Conservation (phyloP, 257 asterid genomes). For the Orobanche coerulescens region DNA sequence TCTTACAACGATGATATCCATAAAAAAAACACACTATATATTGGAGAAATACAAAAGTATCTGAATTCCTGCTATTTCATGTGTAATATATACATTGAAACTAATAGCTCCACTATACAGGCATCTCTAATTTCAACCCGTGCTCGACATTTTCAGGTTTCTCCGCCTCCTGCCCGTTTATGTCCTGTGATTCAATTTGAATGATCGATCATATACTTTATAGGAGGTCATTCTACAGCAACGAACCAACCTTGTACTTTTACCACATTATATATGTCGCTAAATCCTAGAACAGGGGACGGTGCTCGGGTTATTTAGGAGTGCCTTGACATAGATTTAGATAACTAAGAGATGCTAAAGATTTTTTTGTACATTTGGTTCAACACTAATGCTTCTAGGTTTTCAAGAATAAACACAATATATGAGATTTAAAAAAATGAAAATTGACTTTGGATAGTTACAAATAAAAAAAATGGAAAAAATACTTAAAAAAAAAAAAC, state of each 20-base stretch:
- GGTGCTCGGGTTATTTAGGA: too few relatives aligned
- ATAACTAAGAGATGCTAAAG: too few relatives aligned
- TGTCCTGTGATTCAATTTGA: slow-evolving; percentile 32
- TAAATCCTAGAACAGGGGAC: neutral
- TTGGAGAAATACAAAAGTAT: slow-evolving; percentile 29
- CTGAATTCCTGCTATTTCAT: slow-evolving; percentile 16
- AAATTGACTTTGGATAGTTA: too few relatives aligned
- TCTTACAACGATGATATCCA: slow-evolving; percentile 9
- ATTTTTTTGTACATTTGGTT: too few relatives aligned
- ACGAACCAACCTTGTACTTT: too few relatives aligned
- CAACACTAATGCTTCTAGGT: too few relatives aligned
- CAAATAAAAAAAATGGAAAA: too few relatives aligned
- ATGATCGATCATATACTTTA: neutral
- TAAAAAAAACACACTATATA: slow-evolving; percentile 16
- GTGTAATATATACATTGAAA: slow-evolving; percentile 39
- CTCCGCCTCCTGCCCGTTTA: slow-evolving; percentile 26
- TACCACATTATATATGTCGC: neutral
- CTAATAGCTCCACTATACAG: slow-evolving; percentile 23
- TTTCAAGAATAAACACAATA: too few relatives aligned
- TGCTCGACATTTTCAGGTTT: slow-evolving; percentile 32
- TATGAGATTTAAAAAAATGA: too few relatives aligned
- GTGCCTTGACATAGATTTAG: too few relatives aligned
- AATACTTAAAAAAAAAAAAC: too few relatives aligned
- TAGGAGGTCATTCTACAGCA: neutral
- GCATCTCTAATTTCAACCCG: slow-evolving; percentile 22